Base-by-base conservation (phyloP, 495 filamentous ascomycete genomes). In the Penicillium mononematosum region DNA sequence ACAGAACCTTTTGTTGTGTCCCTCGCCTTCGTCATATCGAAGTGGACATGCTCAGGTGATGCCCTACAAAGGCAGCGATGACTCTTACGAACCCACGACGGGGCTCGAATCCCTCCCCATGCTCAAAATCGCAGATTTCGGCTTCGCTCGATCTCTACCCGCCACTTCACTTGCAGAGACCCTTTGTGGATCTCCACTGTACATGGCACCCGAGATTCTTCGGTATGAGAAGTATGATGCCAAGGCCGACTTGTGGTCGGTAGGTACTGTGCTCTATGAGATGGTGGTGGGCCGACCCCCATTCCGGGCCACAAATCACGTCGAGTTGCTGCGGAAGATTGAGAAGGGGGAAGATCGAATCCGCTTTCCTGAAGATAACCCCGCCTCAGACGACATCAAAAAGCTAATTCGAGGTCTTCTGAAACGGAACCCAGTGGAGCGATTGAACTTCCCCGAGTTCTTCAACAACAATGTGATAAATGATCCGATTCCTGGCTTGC, bases 161-260 rank as follows among this genome's bases (percentile, higher is more conserved):
- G 81, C 88, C 10, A 92, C 93, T 1, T 90, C 93, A 2, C 78
- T 98, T 43, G 94, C 94, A 8, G 94, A 98, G 68, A 98, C 94
- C 3, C 80, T 98, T 6, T 98, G 94, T 70, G 94, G 94, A 32
- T 98, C 94, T n/a, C 94, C 94, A 14, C 80, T 98, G 24, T 98
- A 98, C 73, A 98, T 98, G 94, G 94, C 94, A 1, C 94, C 94
- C 2, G 94, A 98, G 73, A 98, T 98, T 56, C 82, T 98, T 42
- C 85, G 92, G 42, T 98, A 97, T 63, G 92, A 98, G 68, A 92
- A 92, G 69, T 98, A 98, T 70, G 93, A 96, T 75, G 91, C 92
- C 44, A 95, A 92, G 68, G 94, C 92, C 41, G 94, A 98, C 77
- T 75, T 98, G 36, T 98, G 94, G 94, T 98, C 94, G 20, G 89